Evolutionary conservation across 306 rosid species (phyloP).

Genomic region (Quercus berberidifolia): DNA sequence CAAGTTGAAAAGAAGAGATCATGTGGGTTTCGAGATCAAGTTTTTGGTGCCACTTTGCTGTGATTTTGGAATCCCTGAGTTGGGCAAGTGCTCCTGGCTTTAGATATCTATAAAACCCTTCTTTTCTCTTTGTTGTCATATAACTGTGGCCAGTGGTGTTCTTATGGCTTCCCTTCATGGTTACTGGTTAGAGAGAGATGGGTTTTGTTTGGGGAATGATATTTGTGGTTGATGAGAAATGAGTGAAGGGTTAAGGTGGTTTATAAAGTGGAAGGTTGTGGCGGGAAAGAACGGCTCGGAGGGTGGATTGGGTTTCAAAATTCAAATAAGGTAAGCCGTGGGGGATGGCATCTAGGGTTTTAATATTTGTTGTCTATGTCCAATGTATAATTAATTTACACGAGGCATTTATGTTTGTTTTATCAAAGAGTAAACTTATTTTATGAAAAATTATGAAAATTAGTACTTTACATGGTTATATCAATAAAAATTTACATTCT

Average conservation of each 20-base stretch:
- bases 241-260: not conserved
- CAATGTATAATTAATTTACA: not conserved
- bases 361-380: not conserved
- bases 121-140: not conserved
- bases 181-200: not conserved
- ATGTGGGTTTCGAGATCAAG: not conserved
- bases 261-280: not conserved
- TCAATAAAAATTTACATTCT: too few relatives aligned
- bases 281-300: constrained; percentile 13
- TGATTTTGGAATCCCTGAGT: constrained; percentile 15
- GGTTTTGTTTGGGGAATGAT: too few relatives aligned
- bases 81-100: constrained; percentile 18
- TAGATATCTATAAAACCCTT: constrained; percentile 14
- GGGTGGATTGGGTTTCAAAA: not conserved
- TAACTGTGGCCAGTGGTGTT: not conserved
- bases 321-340: not conserved
- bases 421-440: too few relatives aligned
- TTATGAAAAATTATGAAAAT: too few relatives aligned
- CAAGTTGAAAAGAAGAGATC: not conserved
- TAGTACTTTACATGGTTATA: too few relatives aligned
- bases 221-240: too few relatives aligned
- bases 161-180: constrained; percentile 5
- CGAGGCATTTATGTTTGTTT: too few relatives aligned
- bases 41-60: not conserved
- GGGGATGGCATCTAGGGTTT: not conserved